Percentiles rank a stretch among this genome's conserved stretches.
phyloP scores from a whole-genome alignment of 2,329 filamentous ascomycete species.

The Cryphonectria carpinicola region DNA sequence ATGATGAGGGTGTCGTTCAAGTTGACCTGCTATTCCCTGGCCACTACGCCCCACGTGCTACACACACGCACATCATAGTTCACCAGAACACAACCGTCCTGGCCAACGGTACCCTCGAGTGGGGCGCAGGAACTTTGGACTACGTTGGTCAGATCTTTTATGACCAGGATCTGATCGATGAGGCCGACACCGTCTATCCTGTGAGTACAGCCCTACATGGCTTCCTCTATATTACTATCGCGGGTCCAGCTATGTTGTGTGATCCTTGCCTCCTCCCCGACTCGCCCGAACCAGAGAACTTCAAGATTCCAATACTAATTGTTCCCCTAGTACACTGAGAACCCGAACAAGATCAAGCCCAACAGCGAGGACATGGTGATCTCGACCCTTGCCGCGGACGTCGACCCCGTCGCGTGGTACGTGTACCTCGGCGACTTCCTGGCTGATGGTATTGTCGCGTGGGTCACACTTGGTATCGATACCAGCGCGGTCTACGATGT shows the following conservation, averaged over 20 bases:
- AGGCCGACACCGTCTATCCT: conserved; percentile 54
- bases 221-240: too few species aligned
- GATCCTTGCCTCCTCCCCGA: background rate
- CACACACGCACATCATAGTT: conserved; percentile 38
- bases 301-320: background rate
- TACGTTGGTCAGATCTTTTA: conserved; percentile 70
- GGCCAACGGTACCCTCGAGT: conserved; percentile 41
- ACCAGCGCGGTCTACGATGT: conserved; percentile 8
- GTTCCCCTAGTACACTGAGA: conserved; percentile 44
- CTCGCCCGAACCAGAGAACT: background rate
- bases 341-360: conserved; percentile 49
- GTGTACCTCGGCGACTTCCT: conserved; percentile 58
- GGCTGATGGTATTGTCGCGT: conserved; percentile 56
- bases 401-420: conserved; percentile 63
- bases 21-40: conserved; percentile 17
- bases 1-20: conserved; percentile 19
- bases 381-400: conserved; percentile 51
- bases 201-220: background rate
- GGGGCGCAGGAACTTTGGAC: conserved; percentile 45
- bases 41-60: conserved; percentile 18
- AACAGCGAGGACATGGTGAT: conserved; percentile 59
- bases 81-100: conserved; percentile 41
- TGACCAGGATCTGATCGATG: conserved; percentile 58
- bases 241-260: background rate
- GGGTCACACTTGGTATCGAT: conserved; percentile 44